A percentile compares a stretch with the other conserved stretches of the same genome.
Conservation (phyloP, 768 basidiomycete species). For the Leccinellum luteum region DNA sequence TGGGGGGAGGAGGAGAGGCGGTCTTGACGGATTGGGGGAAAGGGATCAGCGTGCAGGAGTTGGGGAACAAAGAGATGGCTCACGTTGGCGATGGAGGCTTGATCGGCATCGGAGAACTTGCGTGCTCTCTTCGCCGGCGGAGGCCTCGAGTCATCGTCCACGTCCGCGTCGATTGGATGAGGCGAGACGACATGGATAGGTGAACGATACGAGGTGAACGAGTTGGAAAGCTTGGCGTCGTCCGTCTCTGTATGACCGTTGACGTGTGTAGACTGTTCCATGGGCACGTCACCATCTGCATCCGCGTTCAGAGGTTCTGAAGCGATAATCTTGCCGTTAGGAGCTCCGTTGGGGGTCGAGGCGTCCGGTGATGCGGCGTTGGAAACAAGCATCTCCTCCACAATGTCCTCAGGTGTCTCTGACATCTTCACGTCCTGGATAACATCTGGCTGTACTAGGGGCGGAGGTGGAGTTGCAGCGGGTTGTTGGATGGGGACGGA, state of each 20-base stretch:
- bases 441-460: constrained; percentile 43
- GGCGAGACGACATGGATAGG: constrained; percentile 31
- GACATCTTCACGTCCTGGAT: constrained; percentile 58
- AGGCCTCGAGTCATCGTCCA: constrained; percentile 54
- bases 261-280: constrained; percentile 23
- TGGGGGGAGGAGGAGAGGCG: constrained; percentile 71
- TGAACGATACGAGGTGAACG: constrained; percentile 35
- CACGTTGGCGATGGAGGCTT: constrained; percentile 72
- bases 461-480: constrained; percentile 45
- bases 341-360: constrained; percentile 1
- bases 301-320: constrained; percentile 23
- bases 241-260: constrained; percentile 24
- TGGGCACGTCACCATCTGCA: constrained; percentile 31
- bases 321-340: constrained; percentile 33
- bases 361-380: constrained; percentile 12
- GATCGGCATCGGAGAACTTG: constrained; percentile 73
- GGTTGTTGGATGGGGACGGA: constrained; percentile 45
- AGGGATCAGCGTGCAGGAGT: constrained; percentile 51
- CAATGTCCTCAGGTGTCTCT: constrained; percentile 24
- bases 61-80: constrained; percentile 50
- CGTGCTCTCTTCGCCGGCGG: constrained; percentile 84
- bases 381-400: constrained; percentile 15
- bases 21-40: constrained; percentile 45
- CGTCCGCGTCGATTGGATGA: constrained; percentile 22
- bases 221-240: constrained; percentile 15